A percentile compares a stretch with the other conserved stretches of the same genome.
Evolutionary conservation across 768 basidiomycete genomes (phyloP).

Genomic region (Suillus brevipes): DNA sequence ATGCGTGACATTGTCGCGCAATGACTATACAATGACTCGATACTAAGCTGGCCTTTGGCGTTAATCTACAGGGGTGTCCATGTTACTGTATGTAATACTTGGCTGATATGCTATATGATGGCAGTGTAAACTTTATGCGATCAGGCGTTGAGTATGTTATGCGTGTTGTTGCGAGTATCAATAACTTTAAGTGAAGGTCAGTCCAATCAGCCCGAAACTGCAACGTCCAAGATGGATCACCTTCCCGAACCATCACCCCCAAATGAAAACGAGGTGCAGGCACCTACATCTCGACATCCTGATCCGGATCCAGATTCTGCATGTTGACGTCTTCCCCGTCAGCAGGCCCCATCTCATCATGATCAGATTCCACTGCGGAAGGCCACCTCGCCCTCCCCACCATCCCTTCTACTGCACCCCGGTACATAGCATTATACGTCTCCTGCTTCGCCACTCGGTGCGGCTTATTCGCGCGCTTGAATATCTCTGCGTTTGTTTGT

Average conservation of each 20-base stretch:
- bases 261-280: not conserved
- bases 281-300: not conserved
- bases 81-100: not conserved
- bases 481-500: conserved; percentile 45
- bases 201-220: not conserved
- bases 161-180: not conserved
- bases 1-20: not conserved
- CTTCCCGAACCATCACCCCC: not conserved
- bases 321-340: not conserved
- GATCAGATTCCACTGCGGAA: not conserved
- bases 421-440: conserved; percentile 39
- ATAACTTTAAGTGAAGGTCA: not conserved
- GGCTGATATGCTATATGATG: conserved; percentile 1
- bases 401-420: conserved; percentile 24
- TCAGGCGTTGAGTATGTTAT: not conserved
- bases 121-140: not conserved
- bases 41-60: not conserved
- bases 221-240: not conserved
- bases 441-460: conserved; percentile 47
- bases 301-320: not conserved
- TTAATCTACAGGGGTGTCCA: not conserved
- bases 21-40: not conserved
- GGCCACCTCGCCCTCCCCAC: not conserved
- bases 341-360: not conserved
- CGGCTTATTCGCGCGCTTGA: conserved; percentile 55